These are phyloP conservation scores for Cucurbitaria berberidis DNA, from an alignment of 2,329 filamentous ascomycete genomes.

Conservation along the genomic window DNA sequence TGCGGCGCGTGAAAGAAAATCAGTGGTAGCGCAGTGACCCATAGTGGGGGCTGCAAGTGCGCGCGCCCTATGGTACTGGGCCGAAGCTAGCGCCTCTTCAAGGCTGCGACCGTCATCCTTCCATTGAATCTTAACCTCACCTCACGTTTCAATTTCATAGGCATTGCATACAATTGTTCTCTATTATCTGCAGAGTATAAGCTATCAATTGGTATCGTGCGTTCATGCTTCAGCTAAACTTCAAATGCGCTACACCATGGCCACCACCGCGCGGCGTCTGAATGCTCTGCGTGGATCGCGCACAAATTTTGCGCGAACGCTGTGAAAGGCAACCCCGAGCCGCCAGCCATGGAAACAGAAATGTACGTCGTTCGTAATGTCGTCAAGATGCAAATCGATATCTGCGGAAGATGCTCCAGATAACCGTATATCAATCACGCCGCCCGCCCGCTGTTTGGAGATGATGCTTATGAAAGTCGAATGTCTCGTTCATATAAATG, in stretches of 20 bases:
- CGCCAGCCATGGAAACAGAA: conserved; percentile 17
- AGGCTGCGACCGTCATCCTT: conserved; percentile 25
- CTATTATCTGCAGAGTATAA: conserved; percentile 28
- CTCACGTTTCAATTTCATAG: conserved; percentile 1
- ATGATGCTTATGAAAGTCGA: conserved; percentile 17
- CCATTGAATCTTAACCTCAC: conserved; percentile 28
- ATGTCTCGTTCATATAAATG: not conserved
- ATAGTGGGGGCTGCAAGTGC: conserved; percentile 12
- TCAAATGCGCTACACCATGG: conserved; percentile 39
- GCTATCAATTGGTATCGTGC: conserved; percentile 49
- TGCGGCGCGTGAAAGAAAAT: conserved; percentile 41
- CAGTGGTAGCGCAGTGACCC: conserved; percentile 22
- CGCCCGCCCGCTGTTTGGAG: conserved; percentile 33
- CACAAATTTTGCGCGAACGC: conserved; percentile 5
- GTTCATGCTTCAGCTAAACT: conserved; percentile 28
- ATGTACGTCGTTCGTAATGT: conserved; percentile 36
- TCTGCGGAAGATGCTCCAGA: conserved; percentile 41
- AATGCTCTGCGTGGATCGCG: conserved; percentile 1
- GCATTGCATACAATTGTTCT: not conserved
- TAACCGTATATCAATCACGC: conserved; percentile 37
- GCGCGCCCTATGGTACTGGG: too few relatives aligned
- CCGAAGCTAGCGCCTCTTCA: conserved; percentile 7
- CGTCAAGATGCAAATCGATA: conserved; percentile 45
- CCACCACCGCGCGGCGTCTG: conserved; percentile 14
- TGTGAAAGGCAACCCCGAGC: conserved; percentile 8